Percentiles rank a stretch among this genome's conserved stretches.
Conservation (phyloP, 169 alveolate genomes). For the Plasmodium berghei region DNA sequence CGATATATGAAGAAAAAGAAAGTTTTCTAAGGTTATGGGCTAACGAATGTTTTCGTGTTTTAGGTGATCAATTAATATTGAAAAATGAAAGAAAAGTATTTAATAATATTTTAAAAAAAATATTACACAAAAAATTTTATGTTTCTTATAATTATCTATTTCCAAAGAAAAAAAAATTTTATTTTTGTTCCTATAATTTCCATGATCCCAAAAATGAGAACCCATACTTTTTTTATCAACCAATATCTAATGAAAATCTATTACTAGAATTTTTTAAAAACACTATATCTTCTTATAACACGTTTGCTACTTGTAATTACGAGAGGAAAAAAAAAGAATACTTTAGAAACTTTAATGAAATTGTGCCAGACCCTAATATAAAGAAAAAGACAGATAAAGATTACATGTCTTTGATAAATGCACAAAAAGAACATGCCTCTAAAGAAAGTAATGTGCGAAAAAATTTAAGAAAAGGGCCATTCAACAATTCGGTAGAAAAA, state of each 20-base stretch:
- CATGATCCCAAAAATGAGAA: constrained; percentile 75
- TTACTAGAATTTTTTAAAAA: constrained; percentile 60
- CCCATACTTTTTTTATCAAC: constrained; percentile 74
- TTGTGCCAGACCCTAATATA: background rate
- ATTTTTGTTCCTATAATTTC: constrained; percentile 74
- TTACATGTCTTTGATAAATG: too few relatives aligned
- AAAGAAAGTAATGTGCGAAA: background rate
- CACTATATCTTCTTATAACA: constrained; percentile 66
- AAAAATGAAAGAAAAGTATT: constrained; percentile 51
- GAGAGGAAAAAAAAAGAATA: constrained; percentile 63
- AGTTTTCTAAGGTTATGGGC: constrained; percentile 71
- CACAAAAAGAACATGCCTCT: background rate
- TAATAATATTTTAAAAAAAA: constrained; percentile 71
- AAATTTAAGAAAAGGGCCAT: background rate
- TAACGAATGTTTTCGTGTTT: constrained; percentile 67
- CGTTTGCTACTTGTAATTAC: constrained; percentile 57
- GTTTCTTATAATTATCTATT: constrained; percentile 51
- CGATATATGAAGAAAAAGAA: constrained; percentile 77
- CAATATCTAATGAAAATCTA: constrained; percentile 49
- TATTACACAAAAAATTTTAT: constrained; percentile 70
- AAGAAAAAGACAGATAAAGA: constrained; percentile 1
- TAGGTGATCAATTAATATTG: constrained; percentile 69
- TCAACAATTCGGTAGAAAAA: constrained; percentile 6
- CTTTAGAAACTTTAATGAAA: constrained; percentile 2
- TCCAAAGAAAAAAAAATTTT: constrained; percentile 59